Conservation (phyloP, 1,284 basidiomycete species). For the Ceratobasidium sp. region DNA sequence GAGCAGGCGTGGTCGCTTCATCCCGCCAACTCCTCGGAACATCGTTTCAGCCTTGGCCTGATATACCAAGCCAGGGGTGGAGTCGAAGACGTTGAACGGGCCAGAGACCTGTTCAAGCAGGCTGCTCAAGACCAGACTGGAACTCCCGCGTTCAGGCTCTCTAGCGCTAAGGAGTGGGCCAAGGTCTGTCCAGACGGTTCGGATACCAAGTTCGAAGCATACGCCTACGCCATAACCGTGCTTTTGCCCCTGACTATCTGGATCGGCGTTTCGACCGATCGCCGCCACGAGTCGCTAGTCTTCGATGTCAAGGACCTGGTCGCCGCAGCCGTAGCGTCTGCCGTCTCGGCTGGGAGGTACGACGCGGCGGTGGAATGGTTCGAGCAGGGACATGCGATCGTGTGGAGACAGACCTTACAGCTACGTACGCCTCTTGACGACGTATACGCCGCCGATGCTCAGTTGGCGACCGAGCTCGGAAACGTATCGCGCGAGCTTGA, state of each 20-base stretch:
- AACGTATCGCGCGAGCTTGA: background rate
- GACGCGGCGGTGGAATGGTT: slow-evolving; percentile 21
- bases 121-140: no score
- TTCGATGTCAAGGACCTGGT: background rate
- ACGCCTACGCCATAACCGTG: background rate
- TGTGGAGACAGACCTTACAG: slow-evolving; percentile 25
- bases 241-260: background rate
- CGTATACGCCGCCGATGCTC: background rate
- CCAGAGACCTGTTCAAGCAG: no score
- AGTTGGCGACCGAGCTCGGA: background rate
- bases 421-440: slow-evolving; percentile 19
- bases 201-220: background rate
- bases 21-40: no score
- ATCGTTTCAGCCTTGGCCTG: no score
- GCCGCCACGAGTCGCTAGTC: background rate
- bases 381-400: slow-evolving; percentile 23
- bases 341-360: background rate
- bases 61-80: no score
- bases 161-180: no score
- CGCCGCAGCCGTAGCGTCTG: background rate
- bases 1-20: no score
- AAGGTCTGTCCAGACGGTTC: no score
- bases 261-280: background rate
- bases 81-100: no score
- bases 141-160: no score